Evolutionary conservation across 192 early-diverging fungal genomes (phyloP), one percentile per base, ranked within the genome.

Genomic region (Geranomyces variabilis): DNA sequence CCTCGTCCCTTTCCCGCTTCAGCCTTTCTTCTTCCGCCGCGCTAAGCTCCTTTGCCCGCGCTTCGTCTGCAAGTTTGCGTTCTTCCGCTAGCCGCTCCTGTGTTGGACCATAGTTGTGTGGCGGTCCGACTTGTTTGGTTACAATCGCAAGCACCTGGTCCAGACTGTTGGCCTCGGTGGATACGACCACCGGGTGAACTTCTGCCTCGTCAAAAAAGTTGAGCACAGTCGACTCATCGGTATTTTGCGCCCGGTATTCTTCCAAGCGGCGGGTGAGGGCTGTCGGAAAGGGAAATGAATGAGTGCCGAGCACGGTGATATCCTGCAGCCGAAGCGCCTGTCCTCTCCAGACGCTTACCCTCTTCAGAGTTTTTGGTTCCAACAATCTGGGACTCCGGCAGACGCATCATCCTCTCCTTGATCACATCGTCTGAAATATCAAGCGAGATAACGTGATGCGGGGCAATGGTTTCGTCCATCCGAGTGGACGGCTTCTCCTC

Each of bases 161-260:
- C 24, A 51, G 13, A 26, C 74, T 78, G 13, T 75, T 75, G 33
- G 74, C 66, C 57, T 81, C 78, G 22, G 75, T 65, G 22, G 77
- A 49, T 8, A 88, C 48, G 4, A 77, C 48, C 30, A 84, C 43
- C 0, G 85, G 79, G 53, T 86, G 82, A 48, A 87, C 79, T 56
- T 87, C 87, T 55, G 81, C 66, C 69, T 88, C 85, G 80, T 88
- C 87, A 57, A 88, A 87, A 66, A 77, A 87, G 69, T 88, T 88
- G 19, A 87, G 67, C 8, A 87, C 81, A 6, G 85, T 88, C 49
- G 41, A 81, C 60, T 88, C 85, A 21, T 86, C 85, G 17, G 81
- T 85, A 70, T 88, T 88, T 19, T 66, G 44, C 22, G 58, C 63
- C 28, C 82, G 69, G 69, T 78, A 87, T 36, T 86, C 82, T 67